Evolutionary conservation across 805 yeast species (phyloP).

Genomic region (Starmera caribaea): DNA sequence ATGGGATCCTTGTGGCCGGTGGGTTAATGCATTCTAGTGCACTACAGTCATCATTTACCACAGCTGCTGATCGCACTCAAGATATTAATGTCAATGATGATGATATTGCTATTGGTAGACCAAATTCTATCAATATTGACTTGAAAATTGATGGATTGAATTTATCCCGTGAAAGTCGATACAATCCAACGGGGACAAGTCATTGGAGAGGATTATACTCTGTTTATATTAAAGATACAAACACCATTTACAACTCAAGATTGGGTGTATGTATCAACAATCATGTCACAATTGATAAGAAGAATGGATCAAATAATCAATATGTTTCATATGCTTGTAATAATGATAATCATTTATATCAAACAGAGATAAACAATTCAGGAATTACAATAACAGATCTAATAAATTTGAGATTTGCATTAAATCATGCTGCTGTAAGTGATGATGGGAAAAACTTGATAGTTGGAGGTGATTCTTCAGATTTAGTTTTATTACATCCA

Average conservation of each 20-base stretch:
- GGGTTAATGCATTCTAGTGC: slow-evolving; percentile 31
- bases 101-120: background rate
- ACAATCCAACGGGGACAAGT: slow-evolving; percentile 21
- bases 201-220: slow-evolving; percentile 56
- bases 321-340: slow-evolving; percentile 67
- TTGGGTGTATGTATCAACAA: slow-evolving; percentile 82
- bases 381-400: slow-evolving; percentile 34
- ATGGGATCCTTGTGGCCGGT: slow-evolving; percentile 44
- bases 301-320: slow-evolving; percentile 24
- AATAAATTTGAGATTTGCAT: slow-evolving; percentile 48
- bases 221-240: slow-evolving; percentile 40
- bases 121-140: slow-evolving; percentile 5
- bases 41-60: slow-evolving; percentile 13
- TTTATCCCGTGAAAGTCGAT: slow-evolving; percentile 12
- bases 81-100: slow-evolving; percentile 1
- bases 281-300: slow-evolving; percentile 49
- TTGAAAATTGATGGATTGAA: background rate
- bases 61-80: slow-evolving; percentile 2
- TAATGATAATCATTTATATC: slow-evolving; percentile 68
- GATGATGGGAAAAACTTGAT: slow-evolving; percentile 51
- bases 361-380: slow-evolving; percentile 44
- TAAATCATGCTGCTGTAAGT: slow-evolving; percentile 65
- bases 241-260: slow-evolving; percentile 38
- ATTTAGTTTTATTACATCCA: slow-evolving; percentile 43
- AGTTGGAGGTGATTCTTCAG: slow-evolving; percentile 72